Evolutionary conservation across 2,329 filamentous ascomycete species (phyloP).

Genomic region (Fusarium dimerum): DNA sequence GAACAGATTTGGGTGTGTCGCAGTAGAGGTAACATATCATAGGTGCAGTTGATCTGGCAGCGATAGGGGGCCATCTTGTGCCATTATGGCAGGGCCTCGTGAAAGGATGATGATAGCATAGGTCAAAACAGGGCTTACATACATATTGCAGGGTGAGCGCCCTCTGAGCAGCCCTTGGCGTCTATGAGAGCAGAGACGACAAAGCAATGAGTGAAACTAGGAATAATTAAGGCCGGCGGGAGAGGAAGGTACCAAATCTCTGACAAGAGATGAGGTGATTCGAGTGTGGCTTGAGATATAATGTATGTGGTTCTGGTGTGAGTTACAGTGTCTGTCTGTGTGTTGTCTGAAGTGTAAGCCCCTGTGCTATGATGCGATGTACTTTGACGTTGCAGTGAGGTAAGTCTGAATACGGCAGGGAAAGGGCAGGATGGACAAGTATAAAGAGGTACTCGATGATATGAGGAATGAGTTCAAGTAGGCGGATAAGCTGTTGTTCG

Average conservation of each 20-base stretch:
- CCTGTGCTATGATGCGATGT: neutral
- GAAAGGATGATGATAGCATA: slow-evolving; percentile 4
- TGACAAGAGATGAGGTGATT: slow-evolving; percentile 8
- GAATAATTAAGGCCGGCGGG: slow-evolving; percentile 8
- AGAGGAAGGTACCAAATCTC: slow-evolving; percentile 6
- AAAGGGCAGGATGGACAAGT: slow-evolving; percentile 8
- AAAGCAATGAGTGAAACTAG: slow-evolving; percentile 10
- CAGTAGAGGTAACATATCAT: slow-evolving; percentile 2
- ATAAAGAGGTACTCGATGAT: neutral
- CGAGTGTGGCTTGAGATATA: slow-evolving; percentile 25
- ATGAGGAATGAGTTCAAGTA: slow-evolving; percentile 11
- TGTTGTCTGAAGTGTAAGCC: slow-evolving; percentile 7
- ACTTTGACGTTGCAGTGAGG: slow-evolving; percentile 1
- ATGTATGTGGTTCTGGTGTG: slow-evolving; percentile 24
- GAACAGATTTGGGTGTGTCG: too few species aligned
- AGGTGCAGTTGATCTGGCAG: slow-evolving; percentile 1
- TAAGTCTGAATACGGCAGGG: slow-evolving; percentile 19
- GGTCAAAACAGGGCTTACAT: slow-evolving; percentile 28
- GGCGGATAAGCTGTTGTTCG: neutral
- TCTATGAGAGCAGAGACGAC: slow-evolving; percentile 7
- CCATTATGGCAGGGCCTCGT: slow-evolving; percentile 5
- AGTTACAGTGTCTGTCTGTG: slow-evolving; percentile 21
- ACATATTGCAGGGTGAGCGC: slow-evolving; percentile 35
- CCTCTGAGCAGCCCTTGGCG: slow-evolving; percentile 23
- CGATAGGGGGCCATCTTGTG: neutral